These are phyloP conservation scores for Favolaschia claudopus DNA, from an alignment of 768 basidiomycete species.

Conservation along the genomic window DNA sequence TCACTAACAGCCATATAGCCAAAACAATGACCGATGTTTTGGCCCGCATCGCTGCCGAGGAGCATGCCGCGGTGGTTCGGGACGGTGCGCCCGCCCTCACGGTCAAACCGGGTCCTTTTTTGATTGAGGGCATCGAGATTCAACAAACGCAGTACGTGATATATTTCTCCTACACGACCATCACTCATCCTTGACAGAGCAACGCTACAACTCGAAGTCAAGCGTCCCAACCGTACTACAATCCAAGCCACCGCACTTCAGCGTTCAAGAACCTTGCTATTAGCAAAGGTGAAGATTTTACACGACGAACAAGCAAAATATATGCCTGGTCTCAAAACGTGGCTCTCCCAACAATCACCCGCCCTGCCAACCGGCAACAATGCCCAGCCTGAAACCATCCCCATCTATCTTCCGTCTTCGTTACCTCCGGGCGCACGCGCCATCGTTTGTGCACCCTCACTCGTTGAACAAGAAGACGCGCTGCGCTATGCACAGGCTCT, in stretches of 20 bases:
- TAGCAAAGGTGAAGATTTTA: neutral
- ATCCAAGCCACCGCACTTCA: neutral
- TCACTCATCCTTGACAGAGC: neutral
- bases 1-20: neutral
- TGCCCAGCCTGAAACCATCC: conserved; percentile 19
- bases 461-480: conserved; percentile 26
- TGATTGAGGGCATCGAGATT: conserved; percentile 19
- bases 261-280: neutral
- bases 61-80: conserved; percentile 5
- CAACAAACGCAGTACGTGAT: conserved; percentile 17
- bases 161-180: neutral
- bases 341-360: neutral
- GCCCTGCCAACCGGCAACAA: neutral
- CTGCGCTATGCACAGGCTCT: conserved; percentile 28
- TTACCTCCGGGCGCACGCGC: neutral
- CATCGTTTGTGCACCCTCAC: conserved; percentile 10
- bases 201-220: neutral
- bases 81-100: neutral
- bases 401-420: conserved; percentile 30
- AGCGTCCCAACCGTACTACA: neutral
- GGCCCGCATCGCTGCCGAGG: conserved; percentile 19
- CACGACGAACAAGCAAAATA: neutral
- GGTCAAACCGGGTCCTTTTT: conserved; percentile 11
- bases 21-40: conserved; percentile 16
- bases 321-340: neutral